phyloP scores from a whole-genome alignment of 805 yeast genomes.

The Lipomyces sp. region DNA sequence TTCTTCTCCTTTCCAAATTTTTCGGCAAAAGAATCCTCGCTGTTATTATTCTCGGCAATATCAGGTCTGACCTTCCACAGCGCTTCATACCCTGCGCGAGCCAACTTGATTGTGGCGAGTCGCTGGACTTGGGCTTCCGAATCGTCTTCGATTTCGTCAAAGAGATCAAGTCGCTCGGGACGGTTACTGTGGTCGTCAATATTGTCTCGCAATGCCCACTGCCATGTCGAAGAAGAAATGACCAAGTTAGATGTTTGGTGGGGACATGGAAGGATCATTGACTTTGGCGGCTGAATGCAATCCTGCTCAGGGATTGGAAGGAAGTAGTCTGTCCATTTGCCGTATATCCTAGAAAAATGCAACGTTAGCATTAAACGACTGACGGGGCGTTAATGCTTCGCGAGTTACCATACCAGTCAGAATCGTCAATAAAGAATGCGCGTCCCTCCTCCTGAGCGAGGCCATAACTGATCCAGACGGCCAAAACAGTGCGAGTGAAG shows the following conservation, averaged over 20 bases:
- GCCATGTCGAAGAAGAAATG: neutral
- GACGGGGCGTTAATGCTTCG: too few species aligned
- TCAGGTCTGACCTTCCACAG: conserved; percentile 1
- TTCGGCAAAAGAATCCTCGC: too few species aligned
- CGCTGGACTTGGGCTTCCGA: neutral
- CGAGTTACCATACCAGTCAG: too few species aligned
- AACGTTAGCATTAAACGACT: too few species aligned
- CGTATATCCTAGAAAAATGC: too few species aligned
- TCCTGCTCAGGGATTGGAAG: neutral
- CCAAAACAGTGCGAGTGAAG: neutral
- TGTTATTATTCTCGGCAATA: neutral
- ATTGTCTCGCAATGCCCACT: neutral
- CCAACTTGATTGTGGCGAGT: neutral
- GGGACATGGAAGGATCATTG: neutral
- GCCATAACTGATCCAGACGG: neutral
- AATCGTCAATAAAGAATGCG: neutral
- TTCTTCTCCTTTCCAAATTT: too few species aligned
- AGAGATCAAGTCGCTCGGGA: neutral
- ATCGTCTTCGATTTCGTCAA: neutral
- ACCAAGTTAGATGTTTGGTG: neutral
- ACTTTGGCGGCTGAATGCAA: neutral
- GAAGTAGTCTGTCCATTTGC: conserved; percentile 1
- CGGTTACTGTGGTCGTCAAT: neutral
- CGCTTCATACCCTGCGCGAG: neutral
- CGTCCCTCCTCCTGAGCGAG: neutral